phyloP scores from a whole-genome alignment of 371 early-diverging fungal species.

The Fennellomyces sp. region DNA sequence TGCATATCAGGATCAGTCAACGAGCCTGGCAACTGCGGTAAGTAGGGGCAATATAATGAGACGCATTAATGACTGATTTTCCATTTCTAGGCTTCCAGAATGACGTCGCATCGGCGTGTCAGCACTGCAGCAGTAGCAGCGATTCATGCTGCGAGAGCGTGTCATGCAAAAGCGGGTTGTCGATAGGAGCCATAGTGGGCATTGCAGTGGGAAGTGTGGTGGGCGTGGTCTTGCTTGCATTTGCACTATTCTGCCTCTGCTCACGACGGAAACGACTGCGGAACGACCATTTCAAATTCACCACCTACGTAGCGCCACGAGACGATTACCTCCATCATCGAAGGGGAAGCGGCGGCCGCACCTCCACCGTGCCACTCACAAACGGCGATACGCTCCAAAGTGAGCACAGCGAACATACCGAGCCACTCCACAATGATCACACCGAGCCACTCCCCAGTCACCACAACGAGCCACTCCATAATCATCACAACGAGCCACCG shows the following conservation, averaged over 20 bases:
- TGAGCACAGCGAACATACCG: neutral
- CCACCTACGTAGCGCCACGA: slow-evolving; percentile 20
- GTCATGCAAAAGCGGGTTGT: slow-evolving; percentile 8
- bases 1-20: slow-evolving; percentile 43
- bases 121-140: slow-evolving; percentile 29
- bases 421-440: neutral
- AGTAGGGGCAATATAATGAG: neutral
- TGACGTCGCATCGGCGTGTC: slow-evolving; percentile 23
- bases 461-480: slow-evolving; percentile 1
- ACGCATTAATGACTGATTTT: neutral
- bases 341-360: neutral
- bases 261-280: slow-evolving; percentile 23
- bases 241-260: slow-evolving; percentile 23
- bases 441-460: neutral
- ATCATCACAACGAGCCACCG: neutral
- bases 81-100: slow-evolving; percentile 26
- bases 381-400: too few relatives aligned
- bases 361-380: neutral
- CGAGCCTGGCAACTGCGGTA: slow-evolving; percentile 48
- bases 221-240: slow-evolving; percentile 5
- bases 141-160: slow-evolving; percentile 37
- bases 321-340: neutral
- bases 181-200: slow-evolving; percentile 14
- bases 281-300: slow-evolving; percentile 20
- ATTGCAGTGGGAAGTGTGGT: slow-evolving; percentile 16